These are phyloP conservation scores for Coelastrella sp. DNA, from an alignment of 139 green algal species.

Conservation along the genomic window DNA sequence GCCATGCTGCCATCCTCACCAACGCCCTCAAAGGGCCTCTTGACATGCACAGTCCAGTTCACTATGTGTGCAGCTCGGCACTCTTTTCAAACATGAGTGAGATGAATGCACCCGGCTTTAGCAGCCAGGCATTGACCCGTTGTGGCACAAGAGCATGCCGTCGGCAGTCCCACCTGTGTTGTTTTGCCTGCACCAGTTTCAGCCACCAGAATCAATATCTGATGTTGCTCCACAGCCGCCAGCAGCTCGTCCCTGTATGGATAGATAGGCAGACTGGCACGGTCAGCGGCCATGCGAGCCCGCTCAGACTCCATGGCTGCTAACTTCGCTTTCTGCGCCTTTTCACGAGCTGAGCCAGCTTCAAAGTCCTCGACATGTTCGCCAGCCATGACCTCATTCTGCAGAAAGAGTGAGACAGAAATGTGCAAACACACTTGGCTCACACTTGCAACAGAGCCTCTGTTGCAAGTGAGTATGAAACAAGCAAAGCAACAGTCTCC, in stretches of 20 bases:
- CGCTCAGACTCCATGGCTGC: conserved; percentile 60
- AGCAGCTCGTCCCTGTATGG: conserved; percentile 86
- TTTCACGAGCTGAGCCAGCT: conserved; percentile 1
- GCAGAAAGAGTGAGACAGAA: background rate
- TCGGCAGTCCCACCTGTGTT: conserved; percentile 82
- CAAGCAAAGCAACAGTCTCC: no score
- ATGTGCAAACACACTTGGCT: background rate
- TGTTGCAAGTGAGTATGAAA: no score
- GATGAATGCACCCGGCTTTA: no score
- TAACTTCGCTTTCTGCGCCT: conserved; percentile 25
- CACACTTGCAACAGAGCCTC: no score
- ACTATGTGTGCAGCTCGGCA: no score
- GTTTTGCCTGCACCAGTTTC: conserved; percentile 97
- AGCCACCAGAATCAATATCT: conserved; percentile 96
- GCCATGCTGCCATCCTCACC: no score
- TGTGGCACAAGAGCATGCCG: no score
- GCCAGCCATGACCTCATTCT: conserved; percentile 62
- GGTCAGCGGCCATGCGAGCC: conserved; percentile 84
- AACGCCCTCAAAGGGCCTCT: no score
- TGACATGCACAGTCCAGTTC: no score
- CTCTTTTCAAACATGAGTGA: no score
- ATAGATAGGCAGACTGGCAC: conserved; percentile 91
- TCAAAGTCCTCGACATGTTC: conserved; percentile 55
- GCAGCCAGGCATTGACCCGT: no score
- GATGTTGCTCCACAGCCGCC: conserved; percentile 88